Evolutionary conservation across 2,329 filamentous ascomycete species (phyloP), one percentile per base, ranked within the genome.

Genomic region (Neopestalotiopsis sp.): DNA sequence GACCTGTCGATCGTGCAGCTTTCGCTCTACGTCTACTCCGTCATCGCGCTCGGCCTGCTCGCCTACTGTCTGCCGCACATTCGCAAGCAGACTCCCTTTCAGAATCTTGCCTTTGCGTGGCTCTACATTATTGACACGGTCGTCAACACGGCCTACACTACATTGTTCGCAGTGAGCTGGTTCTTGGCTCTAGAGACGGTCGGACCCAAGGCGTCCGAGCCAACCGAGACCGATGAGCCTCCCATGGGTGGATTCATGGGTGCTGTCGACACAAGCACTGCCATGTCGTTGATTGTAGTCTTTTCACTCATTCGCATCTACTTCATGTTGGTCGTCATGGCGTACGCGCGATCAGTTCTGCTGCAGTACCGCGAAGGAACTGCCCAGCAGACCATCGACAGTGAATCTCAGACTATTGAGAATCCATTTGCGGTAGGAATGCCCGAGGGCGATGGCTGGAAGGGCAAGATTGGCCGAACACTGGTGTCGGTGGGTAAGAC

Each of bases 21-120:
- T 68, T 93, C 92, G 69, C 96, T 97, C 86, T 98, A 97, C 85
- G 86, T 97, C 63, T 97, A 97, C 86, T 96, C 93, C 32, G 86
- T 96, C 70, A 75, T 89, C 71, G 88, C 92, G 34, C 89, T 97
- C 72, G 84, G 86, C 72, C 81, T 92, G 60, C 88, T 93, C 73
- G 85, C 88, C 65, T 88, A 90, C 75, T 90, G 97, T 62, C 88
- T 93, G 75, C 92, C 92, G 63, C 92, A 96, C 78, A 93, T 98
- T 78, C 91, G 93, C 72, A 88, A 89, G 75, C 92, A 94, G 76
- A 91, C 88, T 38, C 92, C 94, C 1, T 89, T 97, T 68, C 91
- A 97, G 76, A 93, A 90, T 74, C 86, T 98, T 32, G 88, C 90
- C 2, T 89, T 98, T 66, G 94, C 94, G 3, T 97, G 94, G 87